A percentile compares a stretch with the other conserved stretches of the same genome.
These are phyloP conservation scores for Helichrysum umbraculigerum DNA, from an alignment of 129 eudicot species.

Conservation along the genomic window DNA sequence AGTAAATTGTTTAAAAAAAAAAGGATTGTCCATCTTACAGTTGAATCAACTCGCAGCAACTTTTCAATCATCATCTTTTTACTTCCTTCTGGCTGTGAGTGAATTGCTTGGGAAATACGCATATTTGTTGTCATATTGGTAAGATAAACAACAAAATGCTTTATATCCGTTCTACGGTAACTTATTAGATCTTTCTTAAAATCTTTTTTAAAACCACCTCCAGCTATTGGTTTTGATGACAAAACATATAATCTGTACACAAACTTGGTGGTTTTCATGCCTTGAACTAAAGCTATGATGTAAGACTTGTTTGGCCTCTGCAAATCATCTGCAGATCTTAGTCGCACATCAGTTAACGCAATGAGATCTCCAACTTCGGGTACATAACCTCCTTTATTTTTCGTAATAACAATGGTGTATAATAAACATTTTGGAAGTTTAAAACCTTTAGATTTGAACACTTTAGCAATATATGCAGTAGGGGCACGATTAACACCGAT, in stretches of 20 bases:
- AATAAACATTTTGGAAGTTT: constrained; percentile 27
- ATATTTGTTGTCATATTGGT: constrained; percentile 58
- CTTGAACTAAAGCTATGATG: constrained; percentile 34
- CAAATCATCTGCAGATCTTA: constrained; percentile 49
- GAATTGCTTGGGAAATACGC: constrained; percentile 67
- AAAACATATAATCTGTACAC: constrained; percentile 2
- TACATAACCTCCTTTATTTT: constrained; percentile 30
- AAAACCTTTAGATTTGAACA: constrained; percentile 17
- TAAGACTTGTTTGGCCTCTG: constrained; percentile 32
- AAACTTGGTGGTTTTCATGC: neutral
- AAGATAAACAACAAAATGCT: constrained; percentile 44
- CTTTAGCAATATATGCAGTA: constrained; percentile 11
- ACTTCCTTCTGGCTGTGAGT: constrained; percentile 27
- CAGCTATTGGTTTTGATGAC: constrained; percentile 25
- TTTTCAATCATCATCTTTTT: constrained; percentile 38
- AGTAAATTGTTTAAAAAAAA: neutral
- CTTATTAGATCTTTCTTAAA: no score
- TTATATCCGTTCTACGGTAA: neutral
- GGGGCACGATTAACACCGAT: constrained; percentile 32
- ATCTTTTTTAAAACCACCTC: neutral
- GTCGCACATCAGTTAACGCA: constrained; percentile 47
- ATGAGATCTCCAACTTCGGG: constrained; percentile 52
- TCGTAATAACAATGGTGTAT: constrained; percentile 27
- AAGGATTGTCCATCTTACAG: constrained; percentile 36
- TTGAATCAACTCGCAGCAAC: constrained; percentile 37